Conservation (phyloP, 257 asterid genomes). For the Scutellaria galericulata region DNA sequence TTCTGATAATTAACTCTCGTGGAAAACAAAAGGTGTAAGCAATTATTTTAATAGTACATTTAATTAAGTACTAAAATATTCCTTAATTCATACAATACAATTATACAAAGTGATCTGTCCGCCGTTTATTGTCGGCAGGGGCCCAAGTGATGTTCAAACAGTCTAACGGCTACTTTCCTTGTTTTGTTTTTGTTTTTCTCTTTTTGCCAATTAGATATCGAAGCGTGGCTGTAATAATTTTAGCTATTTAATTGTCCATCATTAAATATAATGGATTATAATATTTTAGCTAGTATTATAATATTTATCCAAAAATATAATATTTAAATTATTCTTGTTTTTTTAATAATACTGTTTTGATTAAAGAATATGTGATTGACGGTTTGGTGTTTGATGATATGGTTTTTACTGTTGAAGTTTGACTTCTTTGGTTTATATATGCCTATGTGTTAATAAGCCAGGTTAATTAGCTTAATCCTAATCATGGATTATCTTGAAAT, state of each 20-base stretch:
- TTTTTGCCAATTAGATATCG: background rate
- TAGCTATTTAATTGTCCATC: background rate
- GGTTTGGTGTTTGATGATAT: too few relatives aligned
- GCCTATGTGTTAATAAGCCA: too few relatives aligned
- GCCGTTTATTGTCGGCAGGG: constrained; percentile 21
- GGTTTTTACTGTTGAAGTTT: too few relatives aligned
- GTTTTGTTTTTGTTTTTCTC: background rate
- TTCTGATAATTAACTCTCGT: background rate
- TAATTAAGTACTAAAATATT: background rate
- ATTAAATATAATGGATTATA: too few relatives aligned
- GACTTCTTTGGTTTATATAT: too few relatives aligned
- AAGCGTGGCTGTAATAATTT: background rate
- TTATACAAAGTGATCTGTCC: constrained; percentile 23
- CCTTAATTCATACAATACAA: too few relatives aligned
- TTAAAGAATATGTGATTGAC: background rate
- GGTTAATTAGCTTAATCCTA: too few relatives aligned
- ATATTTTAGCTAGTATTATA: too few relatives aligned
- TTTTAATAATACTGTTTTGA: too few relatives aligned
- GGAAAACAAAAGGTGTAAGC: constrained; percentile 5
- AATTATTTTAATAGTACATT: background rate
- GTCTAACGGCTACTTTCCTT: constrained; percentile 43
- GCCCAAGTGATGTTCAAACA: constrained; percentile 27
- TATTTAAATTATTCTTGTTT: too few relatives aligned
- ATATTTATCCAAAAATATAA: too few relatives aligned
- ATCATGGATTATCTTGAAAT: too few relatives aligned